Conservation (phyloP, 169 alveolate species). For the Babesia bovis region DNA sequence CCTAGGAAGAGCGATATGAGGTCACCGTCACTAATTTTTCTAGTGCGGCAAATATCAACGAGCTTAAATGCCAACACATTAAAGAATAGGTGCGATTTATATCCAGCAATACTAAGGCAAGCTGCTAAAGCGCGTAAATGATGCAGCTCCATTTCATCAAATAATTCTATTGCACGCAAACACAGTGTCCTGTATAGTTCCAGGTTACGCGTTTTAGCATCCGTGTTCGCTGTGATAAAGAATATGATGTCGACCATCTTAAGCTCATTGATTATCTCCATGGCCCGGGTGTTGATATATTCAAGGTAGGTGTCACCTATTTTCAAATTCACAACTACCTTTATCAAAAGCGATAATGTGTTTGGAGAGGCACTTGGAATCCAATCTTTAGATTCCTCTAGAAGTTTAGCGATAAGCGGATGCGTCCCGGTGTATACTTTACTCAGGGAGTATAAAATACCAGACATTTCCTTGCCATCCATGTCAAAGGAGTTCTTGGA, state of each 20-base stretch:
- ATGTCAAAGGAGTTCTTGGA: slow-evolving; percentile 37
- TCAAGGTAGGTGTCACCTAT: slow-evolving; percentile 13
- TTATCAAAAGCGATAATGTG: slow-evolving; percentile 50
- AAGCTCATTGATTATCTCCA: slow-evolving; percentile 40
- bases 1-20: slow-evolving; percentile 50
- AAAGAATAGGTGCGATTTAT: slow-evolving; percentile 31
- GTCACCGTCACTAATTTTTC: slow-evolving; percentile 24
- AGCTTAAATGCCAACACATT: slow-evolving; percentile 32
- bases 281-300: slow-evolving; percentile 37
- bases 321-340: slow-evolving; percentile 45
- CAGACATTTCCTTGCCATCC: slow-evolving; percentile 68
- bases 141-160: slow-evolving; percentile 54
- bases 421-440: slow-evolving; percentile 19
- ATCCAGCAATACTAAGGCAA: slow-evolving; percentile 48
- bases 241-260: slow-evolving; percentile 59
- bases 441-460: slow-evolving; percentile 41
- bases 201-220: slow-evolving; percentile 36
- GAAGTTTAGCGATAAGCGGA: slow-evolving; percentile 23
- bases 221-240: slow-evolving; percentile 53
- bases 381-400: slow-evolving; percentile 54
- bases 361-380: slow-evolving; percentile 33
- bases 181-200: slow-evolving; percentile 44
- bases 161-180: slow-evolving; percentile 21
- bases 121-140: slow-evolving; percentile 61
- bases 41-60: slow-evolving; percentile 3